These are phyloP conservation scores for Verbena officinalis DNA, from an alignment of 257 asterid genomes.

Conservation along the genomic window DNA sequence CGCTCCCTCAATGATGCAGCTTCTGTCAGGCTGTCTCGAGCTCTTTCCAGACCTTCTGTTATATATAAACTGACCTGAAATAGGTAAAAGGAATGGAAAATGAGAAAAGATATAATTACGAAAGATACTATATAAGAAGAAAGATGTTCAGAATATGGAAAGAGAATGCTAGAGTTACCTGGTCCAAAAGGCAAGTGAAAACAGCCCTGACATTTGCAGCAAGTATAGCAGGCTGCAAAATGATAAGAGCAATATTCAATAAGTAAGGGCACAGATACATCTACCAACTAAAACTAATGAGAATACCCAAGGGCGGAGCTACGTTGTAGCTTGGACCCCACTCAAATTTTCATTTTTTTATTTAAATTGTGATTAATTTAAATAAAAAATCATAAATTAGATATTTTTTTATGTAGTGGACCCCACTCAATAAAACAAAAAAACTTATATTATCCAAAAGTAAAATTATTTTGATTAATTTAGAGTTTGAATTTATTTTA, in stretches of 20 bases:
- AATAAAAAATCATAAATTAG: too few relatives aligned
- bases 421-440: too few relatives aligned
- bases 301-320: background rate
- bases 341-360: too few relatives aligned
- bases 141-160: slow-evolving; percentile 25
- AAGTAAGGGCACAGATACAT: slow-evolving; percentile 17
- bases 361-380: too few relatives aligned
- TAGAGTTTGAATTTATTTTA: too few relatives aligned
- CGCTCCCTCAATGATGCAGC: slow-evolving; percentile 98
- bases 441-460: too few relatives aligned
- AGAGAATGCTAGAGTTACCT: slow-evolving; percentile 51
- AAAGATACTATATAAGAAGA: slow-evolving; percentile 28
- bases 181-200: slow-evolving; percentile 93
- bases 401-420: too few relatives aligned
- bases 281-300: slow-evolving; percentile 14
- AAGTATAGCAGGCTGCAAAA: slow-evolving; percentile 82
- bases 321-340: too few relatives aligned
- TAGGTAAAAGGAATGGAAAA: slow-evolving; percentile 25
- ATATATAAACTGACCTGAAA: slow-evolving; percentile 82
- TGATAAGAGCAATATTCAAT: slow-evolving; percentile 23
- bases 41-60: slow-evolving; percentile 97
- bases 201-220: slow-evolving; percentile 86
- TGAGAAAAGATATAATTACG: slow-evolving; percentile 7
- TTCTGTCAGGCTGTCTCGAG: slow-evolving; percentile 90
- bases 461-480: too few relatives aligned